Evolutionary conservation across 2,329 filamentous ascomycete species (phyloP).

Genomic region (Aureobasidium uvarum): DNA sequence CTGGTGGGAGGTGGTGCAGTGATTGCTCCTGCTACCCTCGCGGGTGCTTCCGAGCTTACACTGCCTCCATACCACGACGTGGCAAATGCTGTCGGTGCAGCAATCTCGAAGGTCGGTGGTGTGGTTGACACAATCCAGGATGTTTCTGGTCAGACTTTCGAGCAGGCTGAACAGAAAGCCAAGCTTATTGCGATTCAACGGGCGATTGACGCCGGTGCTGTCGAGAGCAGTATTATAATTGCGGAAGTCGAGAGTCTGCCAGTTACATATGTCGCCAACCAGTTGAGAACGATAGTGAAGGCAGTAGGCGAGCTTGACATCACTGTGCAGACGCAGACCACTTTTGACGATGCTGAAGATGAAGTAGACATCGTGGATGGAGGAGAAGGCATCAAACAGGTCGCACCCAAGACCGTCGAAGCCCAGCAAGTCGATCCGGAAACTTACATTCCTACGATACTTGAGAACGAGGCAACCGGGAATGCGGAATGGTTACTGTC

Average conservation of each 20-base stretch:
- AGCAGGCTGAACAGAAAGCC: conserved; percentile 43
- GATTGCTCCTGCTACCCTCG: conserved; percentile 50
- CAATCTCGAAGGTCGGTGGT: conserved; percentile 56
- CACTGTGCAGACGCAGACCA: conserved; percentile 19
- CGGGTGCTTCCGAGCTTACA: conserved; percentile 53
- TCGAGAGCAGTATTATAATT: conserved; percentile 44
- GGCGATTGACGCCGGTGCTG: conserved; percentile 39
- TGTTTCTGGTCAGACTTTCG: conserved; percentile 44
- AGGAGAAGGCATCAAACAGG: conserved; percentile 21
- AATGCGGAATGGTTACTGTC: conserved; percentile 55
- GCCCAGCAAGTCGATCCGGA: conserved; percentile 30
- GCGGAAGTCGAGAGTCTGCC: conserved; percentile 48
- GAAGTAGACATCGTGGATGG: conserved; percentile 30
- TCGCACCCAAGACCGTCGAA: background rate
- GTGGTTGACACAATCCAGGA: conserved; percentile 53
- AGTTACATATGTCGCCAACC: conserved; percentile 40
- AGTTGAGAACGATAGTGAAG: conserved; percentile 38
- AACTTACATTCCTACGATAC: conserved; percentile 48
- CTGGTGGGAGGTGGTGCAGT: conserved; percentile 60
- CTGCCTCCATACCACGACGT: conserved; percentile 55
- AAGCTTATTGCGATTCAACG: conserved; percentile 41
- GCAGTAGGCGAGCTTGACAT: conserved; percentile 38
- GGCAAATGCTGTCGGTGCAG: conserved; percentile 61
- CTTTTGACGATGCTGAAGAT: conserved; percentile 24
- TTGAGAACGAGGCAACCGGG: conserved; percentile 46